A percentile compares a stretch with the other conserved stretches of the same genome.
These are phyloP conservation scores for Globisporangium cylindrosporum DNA, from an alignment of 352 stramenopile genomes.

Conservation along the genomic window DNA sequence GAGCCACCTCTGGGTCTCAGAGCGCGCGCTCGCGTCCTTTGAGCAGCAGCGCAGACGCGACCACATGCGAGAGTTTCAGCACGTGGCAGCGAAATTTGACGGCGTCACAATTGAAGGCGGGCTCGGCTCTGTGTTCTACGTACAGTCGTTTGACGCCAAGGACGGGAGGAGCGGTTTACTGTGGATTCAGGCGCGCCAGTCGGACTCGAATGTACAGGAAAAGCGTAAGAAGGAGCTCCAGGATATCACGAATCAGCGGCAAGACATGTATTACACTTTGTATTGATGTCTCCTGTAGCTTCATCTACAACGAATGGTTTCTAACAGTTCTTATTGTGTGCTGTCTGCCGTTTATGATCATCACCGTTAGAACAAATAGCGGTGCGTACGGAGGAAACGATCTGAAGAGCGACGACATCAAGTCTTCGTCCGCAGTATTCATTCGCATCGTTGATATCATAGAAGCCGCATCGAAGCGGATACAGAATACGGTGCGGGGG, in stretches of 20 bases:
- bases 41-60: slow-evolving; percentile 26
- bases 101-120: slow-evolving; percentile 47
- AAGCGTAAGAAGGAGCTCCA: slow-evolving; percentile 52
- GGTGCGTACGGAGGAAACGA: background rate
- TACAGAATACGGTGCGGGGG: slow-evolving; percentile 45
- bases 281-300: background rate
- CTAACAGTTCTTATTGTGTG: background rate
- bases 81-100: slow-evolving; percentile 52
- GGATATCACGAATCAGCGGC: slow-evolving; percentile 46
- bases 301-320: background rate
- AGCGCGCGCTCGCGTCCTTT: slow-evolving; percentile 38
- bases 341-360: background rate
- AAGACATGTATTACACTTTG: background rate
- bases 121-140: slow-evolving; percentile 33
- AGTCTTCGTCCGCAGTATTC: slow-evolving; percentile 18
- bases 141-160: slow-evolving; percentile 12
- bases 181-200: slow-evolving; percentile 48
- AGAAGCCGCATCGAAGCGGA: slow-evolving; percentile 22
- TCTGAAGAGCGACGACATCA: background rate
- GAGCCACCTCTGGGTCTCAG: slow-evolving; percentile 47
- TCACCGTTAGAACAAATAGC: background rate
- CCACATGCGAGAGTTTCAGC: slow-evolving; percentile 29
- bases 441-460: slow-evolving; percentile 22
- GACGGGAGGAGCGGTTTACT: slow-evolving; percentile 32
- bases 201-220: slow-evolving; percentile 53